Evolutionary conservation across 2,329 filamentous ascomycete genomes (phyloP), one percentile per base, ranked within the genome.

Genomic region (Exophiala spinifera): DNA sequence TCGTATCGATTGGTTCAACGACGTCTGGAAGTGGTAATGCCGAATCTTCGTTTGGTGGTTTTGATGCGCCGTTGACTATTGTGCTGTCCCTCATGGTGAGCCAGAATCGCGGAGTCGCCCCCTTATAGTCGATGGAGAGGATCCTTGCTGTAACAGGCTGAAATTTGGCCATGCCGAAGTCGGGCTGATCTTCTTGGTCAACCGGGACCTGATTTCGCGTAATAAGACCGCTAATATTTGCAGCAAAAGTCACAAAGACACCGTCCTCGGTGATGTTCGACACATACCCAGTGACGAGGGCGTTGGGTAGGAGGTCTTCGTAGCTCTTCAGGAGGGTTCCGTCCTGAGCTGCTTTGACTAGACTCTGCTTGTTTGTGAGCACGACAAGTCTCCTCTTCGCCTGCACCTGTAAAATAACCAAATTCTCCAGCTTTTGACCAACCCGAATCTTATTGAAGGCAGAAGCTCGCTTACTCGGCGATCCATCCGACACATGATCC

Each of bases 331-430:
- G 77, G 11, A 97, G 78, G 49, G 79, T 83, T n/a, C 82, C 82
- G 17, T 86, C 78, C 68, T 87, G 86, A 46, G 85, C 81, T 48
- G 87, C 90, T 63, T 87, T 83, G 55, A 95, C 77, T 21, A 99
- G 76, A 65, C 85, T 91, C 33, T 88, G 85, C 72, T 96, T 96
- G 70, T 88, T 88, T 2, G 88, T 88, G 3, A 99, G 75, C 10
- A 84, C 80, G 51, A 96, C 82, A 37, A 87, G 82, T 46, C 86
- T 84, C 51, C 88, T 88, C 56, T 85, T 81, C 60, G 90, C 84
- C 57, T 91, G 82, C 70, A 96, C 96, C 64, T 90, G 85, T n/a
- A 99, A 74, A 13, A 97, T 83, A 34, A 95, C 76, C n/a, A 99
- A 76, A 49, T 94, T 86, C 15, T 84, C 82, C 43, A 99, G 74